Conservation (phyloP, 768 basidiomycete genomes). For the Asterophora parasitica region DNA sequence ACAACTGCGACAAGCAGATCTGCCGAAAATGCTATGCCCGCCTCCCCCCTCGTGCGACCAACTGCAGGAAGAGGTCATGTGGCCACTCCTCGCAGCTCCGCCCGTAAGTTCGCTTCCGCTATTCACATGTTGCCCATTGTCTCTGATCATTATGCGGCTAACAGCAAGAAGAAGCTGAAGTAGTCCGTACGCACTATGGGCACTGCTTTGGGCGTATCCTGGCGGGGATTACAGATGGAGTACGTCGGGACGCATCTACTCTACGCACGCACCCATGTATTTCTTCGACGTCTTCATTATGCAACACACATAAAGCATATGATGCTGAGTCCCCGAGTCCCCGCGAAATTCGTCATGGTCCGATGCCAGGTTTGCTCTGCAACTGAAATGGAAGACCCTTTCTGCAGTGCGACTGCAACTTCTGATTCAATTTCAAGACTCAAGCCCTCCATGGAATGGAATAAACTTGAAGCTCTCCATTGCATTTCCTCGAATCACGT, state of each 20-base stretch:
- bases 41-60: constrained; percentile 98
- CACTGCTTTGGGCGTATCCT: background rate
- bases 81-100: constrained; percentile 90
- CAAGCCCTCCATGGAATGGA: too few relatives aligned
- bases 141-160: background rate
- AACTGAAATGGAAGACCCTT: too few relatives aligned
- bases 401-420: too few relatives aligned
- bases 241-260: constrained; percentile 2
- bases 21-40: constrained; percentile 99
- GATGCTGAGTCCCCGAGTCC: background rate
- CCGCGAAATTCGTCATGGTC: too few relatives aligned
- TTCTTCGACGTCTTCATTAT: background rate
- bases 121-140: background rate
- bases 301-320: background rate
- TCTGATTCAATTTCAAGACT: too few relatives aligned
- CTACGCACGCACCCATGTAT: constrained; percentile 5
- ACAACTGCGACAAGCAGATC: constrained; percentile 99
- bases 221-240: background rate
- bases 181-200: constrained; percentile 11
- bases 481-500: too few relatives aligned
- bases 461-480: too few relatives aligned
- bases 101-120: constrained; percentile 56
- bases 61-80: constrained; percentile 95
- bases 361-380: too few relatives aligned
- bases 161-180: constrained; percentile 21